Conservation (phyloP, 371 early-diverging fungal genomes). For the Rhizopus arrhizus region DNA sequence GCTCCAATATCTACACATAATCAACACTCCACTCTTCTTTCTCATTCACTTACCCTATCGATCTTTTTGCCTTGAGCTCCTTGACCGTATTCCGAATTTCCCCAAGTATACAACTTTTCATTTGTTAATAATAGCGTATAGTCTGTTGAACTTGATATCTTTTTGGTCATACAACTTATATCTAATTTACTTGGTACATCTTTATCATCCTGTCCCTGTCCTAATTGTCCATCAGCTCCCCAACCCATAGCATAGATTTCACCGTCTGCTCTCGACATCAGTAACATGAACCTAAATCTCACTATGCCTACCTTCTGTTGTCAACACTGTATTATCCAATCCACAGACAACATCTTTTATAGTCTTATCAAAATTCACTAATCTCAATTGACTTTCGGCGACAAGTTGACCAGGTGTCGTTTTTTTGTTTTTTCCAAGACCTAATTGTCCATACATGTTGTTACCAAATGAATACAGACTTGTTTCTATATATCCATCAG, state of each 20-base stretch:
- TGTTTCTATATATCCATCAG: constrained; percentile 16
- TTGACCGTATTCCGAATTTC: constrained; percentile 85
- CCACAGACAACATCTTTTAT: constrained; percentile 69
- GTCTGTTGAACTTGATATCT: constrained; percentile 70
- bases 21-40: neutral
- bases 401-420: constrained; percentile 38
- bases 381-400: constrained; percentile 17
- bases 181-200: constrained; percentile 50
- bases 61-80: constrained; percentile 70
- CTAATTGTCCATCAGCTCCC: constrained; percentile 83
- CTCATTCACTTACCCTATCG: constrained; percentile 58
- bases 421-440: constrained; percentile 43
- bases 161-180: constrained; percentile 40
- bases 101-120: constrained; percentile 74
- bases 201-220: constrained; percentile 60
- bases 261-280: constrained; percentile 27
- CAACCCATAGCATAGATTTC: constrained; percentile 77
- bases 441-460: constrained; percentile 73
- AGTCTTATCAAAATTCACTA: constrained; percentile 24
- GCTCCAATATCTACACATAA: constrained; percentile 58
- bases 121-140: constrained; percentile 67
- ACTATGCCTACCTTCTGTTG: constrained; percentile 35
- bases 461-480: constrained; percentile 66
- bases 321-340: constrained; percentile 71
- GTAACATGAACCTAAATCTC: neutral